Evolutionary conservation across 352 stramenopile genomes (phyloP).

Genomic region (Blastocystis hominis): DNA sequence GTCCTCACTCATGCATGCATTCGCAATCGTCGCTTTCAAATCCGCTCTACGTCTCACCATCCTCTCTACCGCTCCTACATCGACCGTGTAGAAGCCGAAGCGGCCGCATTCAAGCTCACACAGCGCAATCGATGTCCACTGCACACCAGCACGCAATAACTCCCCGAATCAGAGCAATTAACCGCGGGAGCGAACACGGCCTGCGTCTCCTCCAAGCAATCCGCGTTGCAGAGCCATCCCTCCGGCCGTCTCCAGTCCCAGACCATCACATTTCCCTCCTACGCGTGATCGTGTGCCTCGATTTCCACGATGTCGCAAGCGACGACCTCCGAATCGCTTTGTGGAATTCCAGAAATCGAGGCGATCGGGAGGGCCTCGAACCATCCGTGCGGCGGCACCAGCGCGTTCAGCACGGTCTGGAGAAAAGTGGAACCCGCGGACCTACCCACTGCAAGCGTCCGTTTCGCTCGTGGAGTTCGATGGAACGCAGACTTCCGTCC

Average conservation of each 20-base stretch:
- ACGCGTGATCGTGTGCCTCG: not conserved
- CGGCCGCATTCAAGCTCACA: not conserved
- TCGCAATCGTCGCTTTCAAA: not conserved
- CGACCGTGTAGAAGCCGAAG: not conserved
- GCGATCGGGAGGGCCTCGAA: not conserved
- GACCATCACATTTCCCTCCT: not conserved
- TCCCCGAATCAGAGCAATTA: not conserved
- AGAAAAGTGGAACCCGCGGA: not conserved
- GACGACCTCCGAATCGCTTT: not conserved
- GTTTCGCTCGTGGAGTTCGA: not conserved
- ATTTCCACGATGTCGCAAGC: not conserved
- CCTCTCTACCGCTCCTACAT: not conserved
- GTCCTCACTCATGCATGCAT: not conserved
- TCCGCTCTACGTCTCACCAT: not conserved
- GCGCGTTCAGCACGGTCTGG: not conserved
- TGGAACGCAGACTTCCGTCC: not conserved
- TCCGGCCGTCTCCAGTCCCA: not conserved
- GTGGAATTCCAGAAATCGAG: not conserved
- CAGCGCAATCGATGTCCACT: not conserved
- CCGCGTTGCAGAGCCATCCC: not conserved
- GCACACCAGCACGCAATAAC: not conserved
- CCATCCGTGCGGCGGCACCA: not conserved
- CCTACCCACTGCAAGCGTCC: not conserved
- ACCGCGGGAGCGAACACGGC: not conserved
- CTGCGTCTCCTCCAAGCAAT: not conserved